Evolutionary conservation across 2,329 filamentous ascomycete species (phyloP).

Genomic region (Apiospora sp.): DNA sequence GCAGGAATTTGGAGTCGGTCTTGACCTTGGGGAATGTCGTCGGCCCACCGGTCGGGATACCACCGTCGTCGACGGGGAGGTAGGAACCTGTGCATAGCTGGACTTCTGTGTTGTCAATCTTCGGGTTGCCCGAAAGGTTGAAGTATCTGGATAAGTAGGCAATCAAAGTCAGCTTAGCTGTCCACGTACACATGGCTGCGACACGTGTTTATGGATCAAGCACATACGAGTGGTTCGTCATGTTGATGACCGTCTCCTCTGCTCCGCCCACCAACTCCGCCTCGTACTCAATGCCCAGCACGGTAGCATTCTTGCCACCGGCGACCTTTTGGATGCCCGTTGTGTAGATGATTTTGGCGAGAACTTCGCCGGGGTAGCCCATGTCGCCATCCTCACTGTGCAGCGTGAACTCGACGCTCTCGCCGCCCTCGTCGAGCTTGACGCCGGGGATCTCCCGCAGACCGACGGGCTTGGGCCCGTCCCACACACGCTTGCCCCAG

Average conservation of each 20-base stretch:
- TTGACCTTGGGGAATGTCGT: conserved; percentile 70
- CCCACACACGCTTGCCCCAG: conserved; percentile 83
- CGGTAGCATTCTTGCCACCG: conserved; percentile 68
- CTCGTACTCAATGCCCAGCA: conserved; percentile 89
- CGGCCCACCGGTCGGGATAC: conserved; percentile 78
- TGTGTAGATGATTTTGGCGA: conserved; percentile 80
- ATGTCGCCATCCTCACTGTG: conserved; percentile 84
- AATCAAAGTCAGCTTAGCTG: background rate
- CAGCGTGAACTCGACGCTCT: conserved; percentile 72
- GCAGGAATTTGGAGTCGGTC: conserved; percentile 72
- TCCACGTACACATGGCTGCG: background rate
- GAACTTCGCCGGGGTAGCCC: conserved; percentile 87
- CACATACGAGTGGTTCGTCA: conserved; percentile 91
- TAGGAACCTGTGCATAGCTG: conserved; percentile 72
- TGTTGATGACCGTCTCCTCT: conserved; percentile 89
- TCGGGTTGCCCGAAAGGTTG: conserved; percentile 63
- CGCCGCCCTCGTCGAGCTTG: conserved; percentile 63
- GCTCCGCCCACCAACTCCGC: conserved; percentile 79
- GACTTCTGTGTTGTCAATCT: conserved; percentile 67
- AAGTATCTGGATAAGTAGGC: conserved; percentile 60
- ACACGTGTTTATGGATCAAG: background rate
- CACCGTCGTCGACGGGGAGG: conserved; percentile 75
- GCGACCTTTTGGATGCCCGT: conserved; percentile 70
- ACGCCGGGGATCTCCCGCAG: conserved; percentile 57
- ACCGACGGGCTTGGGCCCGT: conserved; percentile 72